Evolutionary conservation across 106 monocot genomes (phyloP).

Genomic region (Hemerocallis citrina): DNA sequence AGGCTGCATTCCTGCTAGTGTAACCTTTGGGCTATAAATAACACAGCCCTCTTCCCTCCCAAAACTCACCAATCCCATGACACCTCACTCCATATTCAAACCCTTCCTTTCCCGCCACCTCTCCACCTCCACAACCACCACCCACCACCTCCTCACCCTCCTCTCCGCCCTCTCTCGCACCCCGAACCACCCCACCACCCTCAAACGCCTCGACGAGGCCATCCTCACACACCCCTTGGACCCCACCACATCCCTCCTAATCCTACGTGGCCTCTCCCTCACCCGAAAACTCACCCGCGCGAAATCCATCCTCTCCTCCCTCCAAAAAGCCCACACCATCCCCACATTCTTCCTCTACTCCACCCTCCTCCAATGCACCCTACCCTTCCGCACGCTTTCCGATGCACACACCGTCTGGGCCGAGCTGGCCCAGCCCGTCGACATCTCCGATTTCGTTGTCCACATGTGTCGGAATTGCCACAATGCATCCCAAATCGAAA

Average conservation of each 20-base stretch:
- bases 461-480: constrained; percentile 1
- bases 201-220: neutral
- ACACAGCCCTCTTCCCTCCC: no score
- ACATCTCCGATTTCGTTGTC: constrained; percentile 12
- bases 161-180: neutral
- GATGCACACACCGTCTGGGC: constrained; percentile 21
- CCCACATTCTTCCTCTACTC: constrained; percentile 23
- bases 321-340: neutral
- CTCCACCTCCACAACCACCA: neutral
- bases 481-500: constrained; percentile 12
- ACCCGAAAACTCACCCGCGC: constrained; percentile 23
- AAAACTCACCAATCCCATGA: no score
- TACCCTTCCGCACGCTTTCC: constrained; percentile 5
- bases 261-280: constrained; percentile 20
- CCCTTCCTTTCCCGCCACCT: neutral
- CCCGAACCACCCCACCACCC: constrained; percentile 3
- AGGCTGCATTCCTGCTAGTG: constrained; percentile 47
- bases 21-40: no score
- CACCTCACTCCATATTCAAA: neutral
- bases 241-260: constrained; percentile 2
- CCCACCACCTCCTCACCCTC: neutral
- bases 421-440: neutral
- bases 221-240: neutral
- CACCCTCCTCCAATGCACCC: constrained; percentile 26
- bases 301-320: constrained; percentile 10